Evolutionary conservation across 2,329 filamentous ascomycete genomes (phyloP).

Genomic region (Zopfia rhizophila): DNA sequence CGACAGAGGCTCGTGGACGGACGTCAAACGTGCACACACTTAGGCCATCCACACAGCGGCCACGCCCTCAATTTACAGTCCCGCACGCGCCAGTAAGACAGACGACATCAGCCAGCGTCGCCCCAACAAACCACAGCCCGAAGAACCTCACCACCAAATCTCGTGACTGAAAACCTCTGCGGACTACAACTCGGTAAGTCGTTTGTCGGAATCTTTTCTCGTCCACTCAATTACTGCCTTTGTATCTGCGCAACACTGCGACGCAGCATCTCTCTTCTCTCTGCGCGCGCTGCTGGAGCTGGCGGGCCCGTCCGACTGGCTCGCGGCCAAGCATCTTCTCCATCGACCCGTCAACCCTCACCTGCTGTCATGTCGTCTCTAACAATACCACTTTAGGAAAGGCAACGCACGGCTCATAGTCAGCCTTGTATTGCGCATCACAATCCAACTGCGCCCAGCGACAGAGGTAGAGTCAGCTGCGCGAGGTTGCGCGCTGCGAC

Average conservation of each 20-base stretch:
- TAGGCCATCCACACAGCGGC: slow-evolving; percentile 10
- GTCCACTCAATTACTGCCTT: slow-evolving; percentile 23
- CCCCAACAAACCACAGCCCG: slow-evolving; percentile 3
- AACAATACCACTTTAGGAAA: slow-evolving; percentile 33
- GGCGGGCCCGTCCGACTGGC: slow-evolving; percentile 3
- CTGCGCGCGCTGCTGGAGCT: slow-evolving; percentile 1
- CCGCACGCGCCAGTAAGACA: slow-evolving; percentile 20
- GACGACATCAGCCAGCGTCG: slow-evolving; percentile 2
- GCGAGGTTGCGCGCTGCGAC: slow-evolving; percentile 19
- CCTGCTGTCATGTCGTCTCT: slow-evolving; percentile 23
- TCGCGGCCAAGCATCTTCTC: neutral
- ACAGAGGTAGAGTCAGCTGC: slow-evolving; percentile 39
- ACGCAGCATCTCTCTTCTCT: slow-evolving; percentile 6
- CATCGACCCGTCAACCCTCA: neutral
- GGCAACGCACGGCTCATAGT: slow-evolving; percentile 35
- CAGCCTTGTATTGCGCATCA: slow-evolving; percentile 33
- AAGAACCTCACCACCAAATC: slow-evolving; percentile 42
- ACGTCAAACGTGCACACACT: slow-evolving; percentile 3
- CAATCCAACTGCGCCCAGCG: slow-evolving; percentile 30
- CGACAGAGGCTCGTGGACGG: slow-evolving; percentile 15
- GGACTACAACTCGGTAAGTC: slow-evolving; percentile 48
- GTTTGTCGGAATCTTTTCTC: slow-evolving; percentile 21
- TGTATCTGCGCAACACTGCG: slow-evolving; percentile 1
- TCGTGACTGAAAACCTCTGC: slow-evolving; percentile 48
- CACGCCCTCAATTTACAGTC: neutral